Percentiles rank a stretch among this genome's conserved stretches.
Evolutionary conservation across 306 rosid genomes (phyloP).

Genomic region (Macrotyloma uniflorum): DNA sequence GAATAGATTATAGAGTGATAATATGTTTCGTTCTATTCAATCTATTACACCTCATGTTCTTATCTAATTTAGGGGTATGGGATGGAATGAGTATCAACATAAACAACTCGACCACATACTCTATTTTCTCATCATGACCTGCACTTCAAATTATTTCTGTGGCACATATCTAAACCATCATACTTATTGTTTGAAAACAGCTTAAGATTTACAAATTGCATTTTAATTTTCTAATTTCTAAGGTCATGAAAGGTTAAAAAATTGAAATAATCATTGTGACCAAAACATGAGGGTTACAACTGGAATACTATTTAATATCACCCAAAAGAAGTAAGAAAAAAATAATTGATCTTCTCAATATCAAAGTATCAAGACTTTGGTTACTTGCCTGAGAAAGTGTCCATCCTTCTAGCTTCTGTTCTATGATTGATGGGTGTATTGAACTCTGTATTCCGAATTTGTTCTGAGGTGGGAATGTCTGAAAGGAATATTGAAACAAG

Average conservation of each 20-base stretch:
- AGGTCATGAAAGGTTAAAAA: background rate
- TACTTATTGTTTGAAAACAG: background rate
- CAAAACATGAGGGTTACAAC: background rate
- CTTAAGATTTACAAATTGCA: background rate
- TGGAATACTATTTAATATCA: background rate
- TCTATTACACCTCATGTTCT: background rate
- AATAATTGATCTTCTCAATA: background rate
- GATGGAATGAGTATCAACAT: background rate
- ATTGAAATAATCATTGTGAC: background rate
- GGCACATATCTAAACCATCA: background rate
- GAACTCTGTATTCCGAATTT: conserved; percentile 53
- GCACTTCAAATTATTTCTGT: background rate
- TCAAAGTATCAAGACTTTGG: background rate
- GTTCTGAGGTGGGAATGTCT: conserved; percentile 65
- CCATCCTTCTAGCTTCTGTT: conserved; percentile 68
- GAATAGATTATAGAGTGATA: background rate
- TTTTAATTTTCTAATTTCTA: background rate
- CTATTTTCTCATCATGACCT: background rate
- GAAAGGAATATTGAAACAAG: conserved; percentile 26
- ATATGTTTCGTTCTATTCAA: background rate
- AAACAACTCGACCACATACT: background rate
- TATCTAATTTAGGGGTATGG: background rate
- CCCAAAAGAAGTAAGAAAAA: background rate
- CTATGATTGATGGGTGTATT: conserved; percentile 49
- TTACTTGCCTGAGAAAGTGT: conserved; percentile 49